These are phyloP conservation scores for Moesziomyces antarcticus DNA, from an alignment of 1,284 basidiomycete genomes.

Conservation along the genomic window DNA sequence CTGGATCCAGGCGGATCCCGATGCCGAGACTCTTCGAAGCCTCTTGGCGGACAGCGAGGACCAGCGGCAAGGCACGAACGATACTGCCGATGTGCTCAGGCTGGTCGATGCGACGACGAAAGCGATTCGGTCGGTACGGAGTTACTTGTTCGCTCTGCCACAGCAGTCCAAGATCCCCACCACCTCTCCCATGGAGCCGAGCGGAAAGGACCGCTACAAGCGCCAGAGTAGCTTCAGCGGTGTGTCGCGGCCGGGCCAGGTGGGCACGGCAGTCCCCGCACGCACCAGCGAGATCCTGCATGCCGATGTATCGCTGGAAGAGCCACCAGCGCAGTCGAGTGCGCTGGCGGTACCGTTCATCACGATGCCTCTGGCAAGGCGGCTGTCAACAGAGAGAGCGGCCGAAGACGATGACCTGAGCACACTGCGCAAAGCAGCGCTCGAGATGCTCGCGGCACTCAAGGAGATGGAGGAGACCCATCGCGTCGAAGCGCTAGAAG, in stretches of 20 bases:
- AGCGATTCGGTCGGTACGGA: conserved; percentile 52
- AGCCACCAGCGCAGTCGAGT: not conserved
- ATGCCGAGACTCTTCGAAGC: conserved; percentile 1
- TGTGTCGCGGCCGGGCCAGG: conserved; percentile 24
- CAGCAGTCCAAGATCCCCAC: conserved; percentile 11
- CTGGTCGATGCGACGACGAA: conserved; percentile 43
- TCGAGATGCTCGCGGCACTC: conserved; percentile 80
- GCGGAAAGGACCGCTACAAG: conserved; percentile 36
- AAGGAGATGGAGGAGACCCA: conserved; percentile 71
- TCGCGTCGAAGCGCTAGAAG: conserved; percentile 32
- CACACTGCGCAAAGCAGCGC: conserved; percentile 77
- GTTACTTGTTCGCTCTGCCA: conserved; percentile 49
- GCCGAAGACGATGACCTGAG: conserved; percentile 72
- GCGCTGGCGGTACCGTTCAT: not conserved
- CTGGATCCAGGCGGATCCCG: conserved; percentile 12
- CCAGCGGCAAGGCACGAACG: not conserved
- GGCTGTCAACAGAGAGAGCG: not conserved
- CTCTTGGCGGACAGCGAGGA: conserved; percentile 5
- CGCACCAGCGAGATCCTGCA: conserved; percentile 23
- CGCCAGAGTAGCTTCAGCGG: conserved; percentile 49
- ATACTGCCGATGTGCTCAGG: conserved; percentile 11
- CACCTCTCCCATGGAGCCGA: conserved; percentile 25
- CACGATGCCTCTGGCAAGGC: not conserved
- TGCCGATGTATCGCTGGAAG: conserved; percentile 1
- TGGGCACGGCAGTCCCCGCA: conserved; percentile 6